Percentiles rank a stretch among this genome's conserved stretches.
phyloP scores from a whole-genome alignment of 805 yeast genomes.

The Saturnispora besseyi region DNA sequence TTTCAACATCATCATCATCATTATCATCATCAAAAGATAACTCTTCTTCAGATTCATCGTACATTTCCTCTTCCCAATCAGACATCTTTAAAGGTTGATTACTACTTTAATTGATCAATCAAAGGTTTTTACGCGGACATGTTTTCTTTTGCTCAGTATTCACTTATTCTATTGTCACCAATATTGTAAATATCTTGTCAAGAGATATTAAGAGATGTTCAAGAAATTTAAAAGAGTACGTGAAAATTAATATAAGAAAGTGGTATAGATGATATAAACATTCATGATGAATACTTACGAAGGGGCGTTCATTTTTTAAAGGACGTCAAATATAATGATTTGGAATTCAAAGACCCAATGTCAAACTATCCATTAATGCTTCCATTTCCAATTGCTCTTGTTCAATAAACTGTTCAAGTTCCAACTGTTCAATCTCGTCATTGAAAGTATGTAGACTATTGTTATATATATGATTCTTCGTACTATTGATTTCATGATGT shows the following conservation, averaged over 20 bases:
- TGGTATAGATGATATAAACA: background rate
- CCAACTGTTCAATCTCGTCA: slow-evolving; percentile 2
- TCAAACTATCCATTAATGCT: slow-evolving; percentile 14
- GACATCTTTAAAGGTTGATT: slow-evolving; percentile 21
- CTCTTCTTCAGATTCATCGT: slow-evolving; percentile 28
- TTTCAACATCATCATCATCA: slow-evolving; percentile 15
- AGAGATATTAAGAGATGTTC: no score
- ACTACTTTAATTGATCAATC: background rate
- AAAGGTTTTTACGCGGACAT: background rate
- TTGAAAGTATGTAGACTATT: background rate
- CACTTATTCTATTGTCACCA: no score
- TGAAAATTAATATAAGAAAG: background rate
- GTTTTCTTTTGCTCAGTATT: background rate
- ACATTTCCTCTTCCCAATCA: slow-evolving; percentile 32
- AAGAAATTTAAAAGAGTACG: no score
- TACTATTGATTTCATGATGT: no score
- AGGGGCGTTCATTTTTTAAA: background rate
- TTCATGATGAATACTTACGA: background rate
- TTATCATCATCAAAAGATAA: slow-evolving; percentile 27
- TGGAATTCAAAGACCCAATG: slow-evolving; percentile 8
- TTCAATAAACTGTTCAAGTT: slow-evolving; percentile 25
- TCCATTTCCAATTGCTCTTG: slow-evolving; percentile 23
- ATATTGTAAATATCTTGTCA: no score
- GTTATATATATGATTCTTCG: background rate
- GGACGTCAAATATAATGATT: background rate